Evolutionary conservation across 495 filamentous ascomycete species (phyloP), one percentile per base, ranked within the genome.

Genomic region (Arthonia radiata): DNA sequence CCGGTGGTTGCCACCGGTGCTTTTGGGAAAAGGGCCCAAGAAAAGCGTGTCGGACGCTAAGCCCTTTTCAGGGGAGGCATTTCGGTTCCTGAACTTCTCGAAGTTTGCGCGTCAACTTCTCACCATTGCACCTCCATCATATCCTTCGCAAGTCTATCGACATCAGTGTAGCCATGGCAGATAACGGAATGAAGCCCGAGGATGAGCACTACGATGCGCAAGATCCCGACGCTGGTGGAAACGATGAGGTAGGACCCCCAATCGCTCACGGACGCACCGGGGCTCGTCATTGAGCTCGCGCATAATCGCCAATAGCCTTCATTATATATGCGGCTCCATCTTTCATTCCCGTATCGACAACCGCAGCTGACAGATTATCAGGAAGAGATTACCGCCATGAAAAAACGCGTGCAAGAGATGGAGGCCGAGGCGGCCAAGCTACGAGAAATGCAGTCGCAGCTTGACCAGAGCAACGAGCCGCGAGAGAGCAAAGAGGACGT

Each of bases 341-440:
- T 5, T 13, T n/a, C 5, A 18, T 8, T 16, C 16, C 5, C n/a
- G n/a, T 27, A 14, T 12, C 26, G 14, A 10, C 19, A 19, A 14
- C 25, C 19, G 15, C 5, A 13, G 17, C 28, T 33, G 15, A 33
- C 27, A 22, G 41, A 36, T 39, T 37, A 18, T 39, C 37, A 80
- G 73, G 76, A 94, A 52, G 89, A 99, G 47, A 94, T 99, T 43
- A 69, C 71, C 15, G 82, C 79, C 27, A 94, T 99, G 89, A 99
- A 99, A 60, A 67, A 68, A 40, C 72, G 86, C 40, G 83, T 99
- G 17, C 79, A 81, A 34, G 89, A 99, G 54, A 99, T 99, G 89
- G 89, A 99, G 50, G 82, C 80, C 37, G 73, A 99, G 52, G 89
- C 89, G 8, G 75, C 79, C 6, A 94, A 93, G 52, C 61, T 99